phyloP scores from a whole-genome alignment of 768 basidiomycete genomes.

The Rhizopogon vinicolor region DNA sequence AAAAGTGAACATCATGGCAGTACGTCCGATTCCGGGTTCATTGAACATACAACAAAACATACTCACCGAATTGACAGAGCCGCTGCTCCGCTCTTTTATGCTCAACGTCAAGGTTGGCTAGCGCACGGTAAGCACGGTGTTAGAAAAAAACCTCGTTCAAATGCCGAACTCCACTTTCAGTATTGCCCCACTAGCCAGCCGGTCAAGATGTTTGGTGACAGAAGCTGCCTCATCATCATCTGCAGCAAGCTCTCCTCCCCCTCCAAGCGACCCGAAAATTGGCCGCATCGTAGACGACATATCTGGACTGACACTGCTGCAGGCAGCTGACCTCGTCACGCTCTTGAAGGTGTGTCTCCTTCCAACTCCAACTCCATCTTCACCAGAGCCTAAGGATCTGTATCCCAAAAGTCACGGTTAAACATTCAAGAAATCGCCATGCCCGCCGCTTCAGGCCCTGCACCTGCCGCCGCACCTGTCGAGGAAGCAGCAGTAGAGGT shows the following conservation, averaged over 20 bases:
- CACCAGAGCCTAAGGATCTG: not conserved
- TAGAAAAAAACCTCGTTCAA: not conserved
- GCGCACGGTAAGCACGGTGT: slow-evolving; percentile 8
- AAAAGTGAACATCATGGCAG: slow-evolving; percentile 17
- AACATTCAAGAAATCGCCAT: slow-evolving; percentile 98
- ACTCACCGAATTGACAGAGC: slow-evolving; percentile 8
- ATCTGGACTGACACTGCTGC: slow-evolving; percentile 79
- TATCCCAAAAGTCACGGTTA: slow-evolving; percentile 60
- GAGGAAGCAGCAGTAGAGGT: slow-evolving; percentile 68
- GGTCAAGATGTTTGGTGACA: slow-evolving; percentile 55
- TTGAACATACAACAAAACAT: not conserved
- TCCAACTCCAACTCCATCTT: not conserved
- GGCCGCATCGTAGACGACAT: slow-evolving; percentile 90
- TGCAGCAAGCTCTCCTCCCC: slow-evolving; percentile 36
- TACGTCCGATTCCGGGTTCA: slow-evolving; percentile 7
- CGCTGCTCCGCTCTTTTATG: slow-evolving; percentile 16
- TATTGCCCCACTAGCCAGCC: slow-evolving; percentile 22
- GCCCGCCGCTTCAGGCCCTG: slow-evolving; percentile 67
- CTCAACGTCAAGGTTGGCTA: slow-evolving; percentile 11
- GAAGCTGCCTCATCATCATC: slow-evolving; percentile 36
- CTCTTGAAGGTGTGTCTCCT: slow-evolving; percentile 69
- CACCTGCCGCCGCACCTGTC: slow-evolving; percentile 46
- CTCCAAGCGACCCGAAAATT: slow-evolving; percentile 61
- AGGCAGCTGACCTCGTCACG: slow-evolving; percentile 92
- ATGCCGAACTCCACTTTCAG: slow-evolving; percentile 10